Evolutionary conservation across 2,329 filamentous ascomycete species (phyloP).

Genomic region (Sporothrix inflata): DNA sequence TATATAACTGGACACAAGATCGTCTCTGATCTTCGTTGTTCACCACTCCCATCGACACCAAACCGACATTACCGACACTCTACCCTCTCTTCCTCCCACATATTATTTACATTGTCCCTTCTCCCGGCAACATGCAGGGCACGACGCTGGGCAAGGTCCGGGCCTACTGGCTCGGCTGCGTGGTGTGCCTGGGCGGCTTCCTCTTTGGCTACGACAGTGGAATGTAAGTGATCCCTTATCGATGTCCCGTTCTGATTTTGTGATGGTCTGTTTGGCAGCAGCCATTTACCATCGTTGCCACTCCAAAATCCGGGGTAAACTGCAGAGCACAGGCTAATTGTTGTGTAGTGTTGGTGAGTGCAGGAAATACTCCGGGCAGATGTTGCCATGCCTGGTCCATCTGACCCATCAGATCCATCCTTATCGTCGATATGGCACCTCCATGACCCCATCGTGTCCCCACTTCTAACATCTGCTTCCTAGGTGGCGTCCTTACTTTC

Average conservation of each 20-base stretch:
- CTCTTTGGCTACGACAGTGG: conserved; percentile 26
- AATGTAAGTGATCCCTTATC: conserved; percentile 14
- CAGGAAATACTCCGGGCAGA: not conserved
- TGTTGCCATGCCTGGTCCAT: not conserved
- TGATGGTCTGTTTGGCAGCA: no score
- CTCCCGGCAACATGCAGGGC: conserved; percentile 1
- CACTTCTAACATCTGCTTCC: not conserved
- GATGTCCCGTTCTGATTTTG: not conserved
- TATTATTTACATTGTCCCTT: not conserved
- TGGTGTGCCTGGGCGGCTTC: conserved; percentile 23
- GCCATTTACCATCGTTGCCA: not conserved
- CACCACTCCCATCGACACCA: not conserved
- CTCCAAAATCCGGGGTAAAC: not conserved
- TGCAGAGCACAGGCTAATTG: not conserved
- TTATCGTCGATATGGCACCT: not conserved
- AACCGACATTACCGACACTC: not conserved
- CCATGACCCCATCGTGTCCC: not conserved
- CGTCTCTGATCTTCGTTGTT: not conserved
- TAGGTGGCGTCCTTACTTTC: conserved; percentile 3
- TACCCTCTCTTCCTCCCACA: not conserved
- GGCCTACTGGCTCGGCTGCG: conserved; percentile 21
- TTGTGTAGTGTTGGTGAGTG: conserved; percentile 13
- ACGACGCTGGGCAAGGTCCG: not conserved
- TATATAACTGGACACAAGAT: not conserved
- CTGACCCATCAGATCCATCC: not conserved